Evolutionary conservation across 345 rosid genomes (phyloP).

Genomic region (Erucastrum elatum): DNA sequence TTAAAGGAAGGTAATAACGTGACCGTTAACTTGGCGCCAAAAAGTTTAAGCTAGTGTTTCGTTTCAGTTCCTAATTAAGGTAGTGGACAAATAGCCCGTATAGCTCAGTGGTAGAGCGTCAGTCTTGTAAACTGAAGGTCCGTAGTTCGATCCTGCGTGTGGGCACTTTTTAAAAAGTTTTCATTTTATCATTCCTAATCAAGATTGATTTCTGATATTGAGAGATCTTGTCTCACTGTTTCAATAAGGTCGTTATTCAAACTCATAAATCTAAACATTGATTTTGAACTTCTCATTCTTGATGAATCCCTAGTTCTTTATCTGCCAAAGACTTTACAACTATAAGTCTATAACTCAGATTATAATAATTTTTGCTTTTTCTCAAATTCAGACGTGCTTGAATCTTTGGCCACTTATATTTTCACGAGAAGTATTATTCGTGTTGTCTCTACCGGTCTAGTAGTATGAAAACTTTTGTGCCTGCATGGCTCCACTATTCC

Average conservation of each 20-base stretch:
- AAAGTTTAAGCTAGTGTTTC: too few relatives aligned
- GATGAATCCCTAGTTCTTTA: background rate
- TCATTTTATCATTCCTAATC: background rate
- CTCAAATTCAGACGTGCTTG: background rate
- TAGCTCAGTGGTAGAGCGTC: slow-evolving; percentile 94
- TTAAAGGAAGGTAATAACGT: background rate
- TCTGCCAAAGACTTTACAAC: background rate
- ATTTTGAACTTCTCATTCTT: background rate
- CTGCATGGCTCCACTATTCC: background rate
- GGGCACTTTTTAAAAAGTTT: slow-evolving; percentile 43
- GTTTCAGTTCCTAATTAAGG: background rate
- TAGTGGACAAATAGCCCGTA: slow-evolving; percentile 42
- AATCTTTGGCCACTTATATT: background rate
- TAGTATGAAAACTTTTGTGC: background rate
- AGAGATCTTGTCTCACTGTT: background rate
- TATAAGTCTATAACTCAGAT: background rate
- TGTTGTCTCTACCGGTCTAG: background rate
- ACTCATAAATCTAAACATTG: background rate
- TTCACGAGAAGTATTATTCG: background rate
- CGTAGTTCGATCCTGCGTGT: slow-evolving; percentile 79
- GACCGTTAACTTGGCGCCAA: background rate
- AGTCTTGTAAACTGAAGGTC: slow-evolving; percentile 88
- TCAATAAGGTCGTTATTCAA: background rate
- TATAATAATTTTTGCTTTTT: background rate
- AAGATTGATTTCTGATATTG: background rate